Base-by-base conservation (phyloP, 495 filamentous ascomycete genomes). In the Penicillium taxi region DNA sequence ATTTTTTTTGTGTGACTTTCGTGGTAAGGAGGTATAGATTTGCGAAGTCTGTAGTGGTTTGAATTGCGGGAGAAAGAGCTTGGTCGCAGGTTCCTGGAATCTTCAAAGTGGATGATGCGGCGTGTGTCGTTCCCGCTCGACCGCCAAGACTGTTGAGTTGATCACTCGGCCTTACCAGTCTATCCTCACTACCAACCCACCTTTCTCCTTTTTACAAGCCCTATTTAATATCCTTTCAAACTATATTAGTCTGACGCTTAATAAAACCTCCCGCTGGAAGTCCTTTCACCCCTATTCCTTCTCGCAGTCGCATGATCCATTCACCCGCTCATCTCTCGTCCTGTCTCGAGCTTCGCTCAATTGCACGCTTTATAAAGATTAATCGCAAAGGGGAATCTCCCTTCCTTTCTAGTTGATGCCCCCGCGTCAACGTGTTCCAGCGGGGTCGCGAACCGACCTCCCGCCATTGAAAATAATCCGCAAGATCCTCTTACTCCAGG, bases 401-500 rank as follows among this genome's bases (percentile, higher is more conserved):
- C 34, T 31, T 34, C 20, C 29, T 22, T 24, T 18, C 26, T 44
- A 60, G 50, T 66, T 67, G 44, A 87, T 87, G 82, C 72, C 84
- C 44, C 77, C 80, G 58, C 80, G 83, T 41, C 79, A 82, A 48
- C 82, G 82, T 33, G 83, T 84, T 35, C 83, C 81, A 49, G 71
- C 86, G 33, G 84, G 84, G 70, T 80, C 84, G 33, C 76, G 86
- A 45, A 72, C 78, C 48, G 84, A 90, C 53, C 82, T 89, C 35
- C 80, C 85, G 12, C 89, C 89, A 26, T 70, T 86, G 49, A 84
- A 81, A 54, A 87, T 96, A 66, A 67, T 89, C 37, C 75, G 74
- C 42, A 91, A 96, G 64, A 96, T 99, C 58, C 45, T 83, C 48
- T 58, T 83, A 15, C 75, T 99, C n/a, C 91, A 99, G 55, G 54